Evolutionary conservation across 495 filamentous ascomycete genomes (phyloP).

Genomic region (Pseudevernia furfuracea): DNA sequence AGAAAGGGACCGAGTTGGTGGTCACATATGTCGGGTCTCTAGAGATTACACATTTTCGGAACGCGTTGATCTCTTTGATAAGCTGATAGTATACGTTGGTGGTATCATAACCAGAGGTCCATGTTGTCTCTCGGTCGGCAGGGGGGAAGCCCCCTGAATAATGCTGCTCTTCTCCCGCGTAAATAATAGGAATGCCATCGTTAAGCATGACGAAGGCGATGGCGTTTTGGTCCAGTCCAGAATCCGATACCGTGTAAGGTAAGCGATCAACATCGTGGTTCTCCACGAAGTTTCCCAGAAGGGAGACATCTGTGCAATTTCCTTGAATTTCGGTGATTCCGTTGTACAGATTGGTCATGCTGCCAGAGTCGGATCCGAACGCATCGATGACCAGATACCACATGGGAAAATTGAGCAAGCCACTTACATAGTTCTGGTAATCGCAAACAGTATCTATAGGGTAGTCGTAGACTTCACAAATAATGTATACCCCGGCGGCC

Average conservation of each 20-base stretch:
- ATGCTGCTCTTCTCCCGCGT: conserved; percentile 68
- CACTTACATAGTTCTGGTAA: conserved; percentile 55
- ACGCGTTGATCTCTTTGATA: conserved; percentile 28
- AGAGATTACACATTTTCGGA: not conserved
- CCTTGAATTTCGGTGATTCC: conserved; percentile 50
- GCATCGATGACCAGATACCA: conserved; percentile 57
- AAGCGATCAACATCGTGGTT: conserved; percentile 74
- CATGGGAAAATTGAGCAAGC: conserved; percentile 64
- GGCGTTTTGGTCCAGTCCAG: conserved; percentile 55
- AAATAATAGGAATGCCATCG: conserved; percentile 60
- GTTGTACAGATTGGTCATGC: conserved; percentile 51
- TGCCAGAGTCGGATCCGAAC: conserved; percentile 53
- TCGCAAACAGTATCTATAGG: conserved; percentile 52
- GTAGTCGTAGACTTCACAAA: conserved; percentile 46
- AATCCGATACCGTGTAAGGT: conserved; percentile 44
- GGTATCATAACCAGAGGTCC: conserved; percentile 58
- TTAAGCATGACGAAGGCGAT: conserved; percentile 64
- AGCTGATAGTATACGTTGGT: conserved; percentile 51
- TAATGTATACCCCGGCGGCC: not conserved
- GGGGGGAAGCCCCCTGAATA: conserved; percentile 53
- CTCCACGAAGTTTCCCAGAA: conserved; percentile 68
- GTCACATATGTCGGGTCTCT: not conserved
- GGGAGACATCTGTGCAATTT: conserved; percentile 50
- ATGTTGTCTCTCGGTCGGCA: conserved; percentile 65
- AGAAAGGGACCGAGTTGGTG: not conserved